Evolutionary conservation across 306 rosid genomes (phyloP), one percentile per base, ranked within the genome.

Genomic region (Lathyrus aphaca): DNA sequence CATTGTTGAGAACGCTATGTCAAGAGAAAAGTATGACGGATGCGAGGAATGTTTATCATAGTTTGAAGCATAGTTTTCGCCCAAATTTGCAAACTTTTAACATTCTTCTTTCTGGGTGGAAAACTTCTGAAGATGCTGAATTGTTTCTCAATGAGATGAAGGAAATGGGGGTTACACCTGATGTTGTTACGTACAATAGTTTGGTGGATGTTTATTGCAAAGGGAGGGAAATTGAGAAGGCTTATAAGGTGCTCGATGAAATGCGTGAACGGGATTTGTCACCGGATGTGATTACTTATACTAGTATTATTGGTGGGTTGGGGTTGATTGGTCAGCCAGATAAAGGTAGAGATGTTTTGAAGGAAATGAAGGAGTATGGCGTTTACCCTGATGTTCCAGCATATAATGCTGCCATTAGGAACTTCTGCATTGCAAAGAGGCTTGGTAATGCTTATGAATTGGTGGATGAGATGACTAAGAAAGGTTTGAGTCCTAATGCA

Each of bases 21-120:
- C 96, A 90, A 64, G 98, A 88, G 86, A 94, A 90, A 87, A 94
- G 96, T 50, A 94, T 94, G 97, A 46, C 62, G 3, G 98, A 90
- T 80, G 98, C 95, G 1, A 86, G 97, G 63, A 94, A 94, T 35
- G 95, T 90, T n/a, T 94, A 94, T 72, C 96, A 86, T 58, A 69
- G 82, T 72, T 79, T 94, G 81, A 94, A 90, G 89, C 77, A 77
- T 27, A 55, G 37, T 13, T 94, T 90, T 74, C 82, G 66, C 9
- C 92, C 97, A 0, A 85, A 85, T 76, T 73, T 90, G 82, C 92
- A 84, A 5, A 94, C 98, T 35, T 94, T 87, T 71, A 90, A 88
- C 58, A 90, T 94, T 44, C 85, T 90, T 18, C 82, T 94, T 25
- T 88, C 94, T 0, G 97, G 97, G 37, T 94, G 98, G 98, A 94